Evolutionary conservation across 208 protist genomes (phyloP), one percentile per base, ranked within the genome.

Genomic region (Crithidia brevicula): DNA sequence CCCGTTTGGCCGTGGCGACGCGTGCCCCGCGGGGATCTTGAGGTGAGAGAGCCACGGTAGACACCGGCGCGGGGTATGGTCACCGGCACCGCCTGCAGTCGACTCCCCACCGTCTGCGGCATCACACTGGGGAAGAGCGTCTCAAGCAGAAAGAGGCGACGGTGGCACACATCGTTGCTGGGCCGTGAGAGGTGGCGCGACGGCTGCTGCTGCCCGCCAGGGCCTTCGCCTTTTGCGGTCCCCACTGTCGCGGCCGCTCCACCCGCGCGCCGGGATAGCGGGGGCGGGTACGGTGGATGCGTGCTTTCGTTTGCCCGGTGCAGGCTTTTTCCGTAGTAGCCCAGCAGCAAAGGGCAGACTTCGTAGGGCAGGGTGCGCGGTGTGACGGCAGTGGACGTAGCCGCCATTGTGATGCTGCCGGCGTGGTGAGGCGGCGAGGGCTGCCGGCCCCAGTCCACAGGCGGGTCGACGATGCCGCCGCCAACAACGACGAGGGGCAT

Each of bases 101-200:
- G 43, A 25, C 22, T 67, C 53, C 52, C 53, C 43, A 54, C 33
- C 34, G 53, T 50, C 31, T 53, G 3, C 30, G 70, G 70, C 36
- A 42, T 66, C 52, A 62, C 65, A 46, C 61, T 75, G 25, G 70
- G 70, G 56, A 69, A 69, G 54, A 75, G 60, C 11, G 62, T 69
- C 54, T 69, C 62, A 0, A 75, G 70, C 42, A 75, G 46, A 46
- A 75, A 75, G 7, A 75, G 62, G 20, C 70, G 70, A 30, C 70
- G 70, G 61, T 69, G 61, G 33, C 70, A 75, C 30, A 75, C 60
- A 20, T 65, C 70, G n/a, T n/a, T 38, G 62, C 53, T 62, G 0
- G 61, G 69, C 1, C 45, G 61, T 23, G 58, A 27, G 53, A 27
- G 5, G 54, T 15, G 34, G 20, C 53, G 30, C 6, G 27, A 45